Percentiles rank a stretch among this genome's conserved stretches.
These are phyloP conservation scores for Phenoliferia sp. DNA, from an alignment of 1,284 basidiomycete genomes.

Conservation along the genomic window DNA sequence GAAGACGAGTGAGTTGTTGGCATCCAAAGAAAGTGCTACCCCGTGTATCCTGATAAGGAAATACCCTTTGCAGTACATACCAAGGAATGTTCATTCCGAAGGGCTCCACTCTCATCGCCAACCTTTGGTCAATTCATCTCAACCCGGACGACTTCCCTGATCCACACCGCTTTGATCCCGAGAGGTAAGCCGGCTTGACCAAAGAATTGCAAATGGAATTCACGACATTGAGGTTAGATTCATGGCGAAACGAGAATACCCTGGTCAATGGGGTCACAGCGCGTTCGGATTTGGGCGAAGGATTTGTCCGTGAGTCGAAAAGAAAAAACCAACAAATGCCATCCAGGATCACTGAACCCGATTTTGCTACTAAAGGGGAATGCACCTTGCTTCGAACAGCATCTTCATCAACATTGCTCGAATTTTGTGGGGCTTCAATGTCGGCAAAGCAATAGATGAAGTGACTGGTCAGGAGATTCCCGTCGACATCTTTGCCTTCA, in stretches of 20 bases:
- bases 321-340: not conserved
- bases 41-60: no score
- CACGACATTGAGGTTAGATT: not conserved
- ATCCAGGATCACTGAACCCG: constrained; percentile 14
- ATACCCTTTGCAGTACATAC: constrained; percentile 34
- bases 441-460: constrained; percentile 32
- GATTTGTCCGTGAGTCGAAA: constrained; percentile 1
- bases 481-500: constrained; percentile 27
- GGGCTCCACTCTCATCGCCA: constrained; percentile 17
- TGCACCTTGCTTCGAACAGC: constrained; percentile 34
- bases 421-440: constrained; percentile 43
- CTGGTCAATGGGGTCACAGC: constrained; percentile 22
- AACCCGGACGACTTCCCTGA: constrained; percentile 29
- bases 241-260: constrained; percentile 35
- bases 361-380: constrained; percentile 17
- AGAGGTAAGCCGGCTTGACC: constrained; percentile 7
- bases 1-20: constrained; percentile 40
- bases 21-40: no score
- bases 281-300: constrained; percentile 12
- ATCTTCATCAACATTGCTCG: constrained; percentile 42
- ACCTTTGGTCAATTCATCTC: constrained; percentile 15
- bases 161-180: constrained; percentile 24
- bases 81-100: constrained; percentile 42
- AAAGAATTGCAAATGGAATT: not conserved
- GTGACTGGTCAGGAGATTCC: constrained; percentile 29